phyloP scores from a whole-genome alignment of 768 basidiomycete species.

The Sporobolomyces roseus region DNA sequence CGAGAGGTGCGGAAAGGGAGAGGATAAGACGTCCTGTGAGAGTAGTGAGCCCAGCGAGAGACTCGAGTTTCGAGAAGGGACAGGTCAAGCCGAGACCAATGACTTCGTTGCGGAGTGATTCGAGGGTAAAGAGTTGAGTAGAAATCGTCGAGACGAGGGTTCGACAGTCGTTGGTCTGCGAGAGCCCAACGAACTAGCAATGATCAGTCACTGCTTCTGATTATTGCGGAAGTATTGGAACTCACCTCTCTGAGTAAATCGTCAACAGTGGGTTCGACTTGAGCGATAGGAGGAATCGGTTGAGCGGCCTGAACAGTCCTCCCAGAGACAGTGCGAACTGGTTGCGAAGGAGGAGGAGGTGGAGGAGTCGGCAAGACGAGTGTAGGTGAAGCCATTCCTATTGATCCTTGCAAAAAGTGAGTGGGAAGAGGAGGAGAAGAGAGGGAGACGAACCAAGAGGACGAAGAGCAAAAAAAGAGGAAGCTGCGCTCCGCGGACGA shows the following conservation, averaged over 20 bases:
- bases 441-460: neutral
- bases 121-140: neutral
- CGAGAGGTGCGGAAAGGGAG: constrained; percentile 1
- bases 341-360: neutral
- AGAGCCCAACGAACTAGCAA: too few species aligned
- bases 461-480: too few species aligned
- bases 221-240: too few species aligned
- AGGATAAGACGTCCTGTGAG: neutral
- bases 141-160: constrained; percentile 12
- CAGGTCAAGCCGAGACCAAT: neutral
- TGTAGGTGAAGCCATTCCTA: neutral
- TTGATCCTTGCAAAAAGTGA: neutral
- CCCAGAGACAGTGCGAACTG: neutral
- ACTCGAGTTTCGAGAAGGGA: neutral
- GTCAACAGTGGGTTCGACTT: constrained; percentile 18
- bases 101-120: constrained; percentile 2
- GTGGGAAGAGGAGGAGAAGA: neutral
- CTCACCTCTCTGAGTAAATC: constrained; percentile 25
- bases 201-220: too few species aligned
- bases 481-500: neutral
- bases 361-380: neutral
- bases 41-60: constrained; percentile 1
- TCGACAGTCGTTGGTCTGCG: constrained; percentile 13
- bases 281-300: neutral
- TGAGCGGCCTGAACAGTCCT: neutral